Evolutionary conservation across 1,139 yeast species (phyloP).

Genomic region (Martiniozyma asiatica): DNA sequence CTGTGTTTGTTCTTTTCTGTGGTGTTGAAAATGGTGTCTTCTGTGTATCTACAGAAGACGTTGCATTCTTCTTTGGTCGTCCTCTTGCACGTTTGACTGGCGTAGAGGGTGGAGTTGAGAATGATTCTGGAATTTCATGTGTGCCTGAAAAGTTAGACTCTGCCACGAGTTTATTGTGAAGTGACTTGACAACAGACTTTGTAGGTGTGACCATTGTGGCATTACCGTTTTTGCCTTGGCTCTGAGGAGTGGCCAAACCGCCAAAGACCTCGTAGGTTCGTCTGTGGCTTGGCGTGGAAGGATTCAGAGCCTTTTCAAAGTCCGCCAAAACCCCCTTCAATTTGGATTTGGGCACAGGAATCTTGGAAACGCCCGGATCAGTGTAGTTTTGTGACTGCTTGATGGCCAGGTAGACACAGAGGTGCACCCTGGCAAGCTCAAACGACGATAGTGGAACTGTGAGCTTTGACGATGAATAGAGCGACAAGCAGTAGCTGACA

Average conservation of each 20-base stretch:
- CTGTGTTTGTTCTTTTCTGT: conserved; percentile 6
- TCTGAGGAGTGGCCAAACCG: no score
- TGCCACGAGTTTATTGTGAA: conserved; percentile 1
- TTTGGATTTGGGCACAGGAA: no score
- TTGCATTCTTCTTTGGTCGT: conserved; percentile 2
- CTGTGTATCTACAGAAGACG: background rate
- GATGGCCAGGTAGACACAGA: conserved; percentile 40
- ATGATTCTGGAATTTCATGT: conserved; percentile 8
- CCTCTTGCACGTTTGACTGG: conserved; percentile 2
- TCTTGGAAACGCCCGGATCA: no score
- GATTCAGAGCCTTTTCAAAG: no score
- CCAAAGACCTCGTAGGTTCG: no score
- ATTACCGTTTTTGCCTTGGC: conserved; percentile 4
- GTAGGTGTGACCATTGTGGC: background rate
- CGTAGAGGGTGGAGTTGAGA: conserved; percentile 5
- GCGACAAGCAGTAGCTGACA: conserved; percentile 36
- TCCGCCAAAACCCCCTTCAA: no score
- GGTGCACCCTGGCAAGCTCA: conserved; percentile 53
- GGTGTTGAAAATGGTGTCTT: conserved; percentile 1
- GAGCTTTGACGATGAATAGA: conserved; percentile 40
- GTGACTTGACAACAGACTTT: conserved; percentile 4
- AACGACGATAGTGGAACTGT: conserved; percentile 32
- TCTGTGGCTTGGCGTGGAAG: no score
- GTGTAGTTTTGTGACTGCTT: conserved; percentile 2
- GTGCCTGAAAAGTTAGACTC: conserved; percentile 2